Evolutionary conservation across 2,329 filamentous ascomycete species (phyloP), one percentile per base, ranked within the genome.

Genomic region (Chaetomium sp.): DNA sequence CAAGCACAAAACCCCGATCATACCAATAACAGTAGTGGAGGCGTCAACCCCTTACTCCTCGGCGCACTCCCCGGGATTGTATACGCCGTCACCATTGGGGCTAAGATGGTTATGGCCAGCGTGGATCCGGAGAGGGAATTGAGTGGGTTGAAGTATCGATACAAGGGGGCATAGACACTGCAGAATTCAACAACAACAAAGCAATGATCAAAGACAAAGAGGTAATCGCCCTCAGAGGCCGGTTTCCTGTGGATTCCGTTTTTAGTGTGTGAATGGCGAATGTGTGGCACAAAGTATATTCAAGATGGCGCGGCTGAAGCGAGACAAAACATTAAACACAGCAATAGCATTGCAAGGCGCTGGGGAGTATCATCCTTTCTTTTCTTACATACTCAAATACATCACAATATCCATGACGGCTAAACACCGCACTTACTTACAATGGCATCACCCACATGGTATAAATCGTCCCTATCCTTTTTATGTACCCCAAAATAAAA

Each of bases 81-180:
- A 1, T 84, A 88, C 64, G 75, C 62, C 0, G 74, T 87, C 19
- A 76, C 84, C 5, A 63, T 89, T 55, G 69, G 79, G 47, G 81
- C 82, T 35, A 84, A 89, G 70, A 71, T 80, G 51, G 76, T 87
- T 65, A 84, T 91, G 79, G 78, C 79, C 3, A 77, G 82, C 48
- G 79, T 91, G 7, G 85, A 91, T 70, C 80, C 88, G 5, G 84
- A 81, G 65, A 72, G 74, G 59, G 86, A 87, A 65, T 70, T 91
- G 63, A 73, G 78, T 49, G 73, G 71, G 53, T 72, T 89, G 65
- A 81, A 74, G 67, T 88, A 89, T 71, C 75, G 78, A 53, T 86
- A 82, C 66, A 89, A 86, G 66, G 85, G 86, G 3, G 86, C 85
- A 10, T 32, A 9, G 12, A 3, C 40, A 34, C 5, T 34, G 6